Evolutionary conservation across 1,284 basidiomycete genomes (phyloP).

Genomic region (Ustilago hordei): DNA sequence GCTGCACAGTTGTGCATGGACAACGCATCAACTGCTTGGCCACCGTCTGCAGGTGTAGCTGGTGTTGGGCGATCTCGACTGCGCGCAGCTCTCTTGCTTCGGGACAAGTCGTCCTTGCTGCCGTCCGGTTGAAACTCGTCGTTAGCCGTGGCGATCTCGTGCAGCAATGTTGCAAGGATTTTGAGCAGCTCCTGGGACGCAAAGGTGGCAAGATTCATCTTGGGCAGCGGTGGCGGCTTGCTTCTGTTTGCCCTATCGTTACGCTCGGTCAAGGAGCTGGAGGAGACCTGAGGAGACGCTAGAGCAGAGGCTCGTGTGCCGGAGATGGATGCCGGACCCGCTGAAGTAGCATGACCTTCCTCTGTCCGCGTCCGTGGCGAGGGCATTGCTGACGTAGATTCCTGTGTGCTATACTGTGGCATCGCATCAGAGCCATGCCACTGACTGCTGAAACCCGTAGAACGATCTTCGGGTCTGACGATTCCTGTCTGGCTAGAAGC

Average conservation of each 20-base stretch:
- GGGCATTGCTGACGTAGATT: slow-evolving; percentile 5
- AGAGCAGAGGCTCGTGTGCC: neutral
- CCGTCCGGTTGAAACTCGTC: slow-evolving; percentile 73
- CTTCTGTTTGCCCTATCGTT: slow-evolving; percentile 9
- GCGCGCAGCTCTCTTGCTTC: slow-evolving; percentile 21
- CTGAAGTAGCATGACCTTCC: slow-evolving; percentile 4
- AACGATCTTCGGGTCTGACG: slow-evolving; percentile 5
- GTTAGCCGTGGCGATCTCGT: slow-evolving; percentile 91
- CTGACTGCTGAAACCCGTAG: neutral
- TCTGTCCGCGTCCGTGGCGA: slow-evolving; percentile 29
- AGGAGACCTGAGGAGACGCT: slow-evolving; percentile 16
- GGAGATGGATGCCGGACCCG: neutral
- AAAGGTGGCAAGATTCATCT: slow-evolving; percentile 74
- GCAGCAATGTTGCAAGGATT: slow-evolving; percentile 87
- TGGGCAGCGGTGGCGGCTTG: slow-evolving; percentile 54
- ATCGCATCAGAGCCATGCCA: neutral
- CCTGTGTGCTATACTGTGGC: slow-evolving; percentile 4
- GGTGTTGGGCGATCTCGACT: slow-evolving; percentile 37
- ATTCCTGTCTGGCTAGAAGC: neutral
- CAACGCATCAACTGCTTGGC: neutral
- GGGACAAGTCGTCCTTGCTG: slow-evolving; percentile 35
- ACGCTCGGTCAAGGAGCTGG: slow-evolving; percentile 13
- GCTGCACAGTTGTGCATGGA: slow-evolving; percentile 23
- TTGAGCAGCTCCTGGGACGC: slow-evolving; percentile 79
- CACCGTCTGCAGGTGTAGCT: slow-evolving; percentile 24